Conservation (phyloP, 306 rosid species). For the Inga oerstediana region DNA sequence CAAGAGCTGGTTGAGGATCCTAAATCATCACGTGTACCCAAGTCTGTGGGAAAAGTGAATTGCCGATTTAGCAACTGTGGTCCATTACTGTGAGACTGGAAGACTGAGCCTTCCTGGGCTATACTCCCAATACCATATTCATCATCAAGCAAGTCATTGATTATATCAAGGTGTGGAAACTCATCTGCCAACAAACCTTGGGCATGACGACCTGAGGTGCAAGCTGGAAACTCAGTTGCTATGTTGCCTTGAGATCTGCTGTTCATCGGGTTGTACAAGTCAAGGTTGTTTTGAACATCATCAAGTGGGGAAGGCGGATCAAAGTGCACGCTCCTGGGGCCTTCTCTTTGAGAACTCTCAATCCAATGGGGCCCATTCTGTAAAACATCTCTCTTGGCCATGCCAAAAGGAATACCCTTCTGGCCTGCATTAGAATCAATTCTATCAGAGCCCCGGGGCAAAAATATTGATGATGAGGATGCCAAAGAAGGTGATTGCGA, state of each 20-base stretch:
- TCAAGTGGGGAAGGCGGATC: slow-evolving; percentile 53
- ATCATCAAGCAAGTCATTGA: slow-evolving; percentile 94
- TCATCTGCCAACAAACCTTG: slow-evolving; percentile 80
- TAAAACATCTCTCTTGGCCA: slow-evolving; percentile 54
- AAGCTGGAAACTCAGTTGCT: slow-evolving; percentile 51
- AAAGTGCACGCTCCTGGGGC: slow-evolving; percentile 51
- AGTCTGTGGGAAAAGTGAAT: slow-evolving; percentile 72
- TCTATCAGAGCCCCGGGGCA: slow-evolving; percentile 69
- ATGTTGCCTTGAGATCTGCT: slow-evolving; percentile 55
- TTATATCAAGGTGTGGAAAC: slow-evolving; percentile 96
- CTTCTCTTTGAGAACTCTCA: slow-evolving; percentile 65
- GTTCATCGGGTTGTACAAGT: slow-evolving; percentile 56
- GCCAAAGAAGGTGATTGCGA: slow-evolving; percentile 66
- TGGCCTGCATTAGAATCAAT: slow-evolving; percentile 54
- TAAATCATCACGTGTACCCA: slow-evolving; percentile 51
- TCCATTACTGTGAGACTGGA: slow-evolving; percentile 49
- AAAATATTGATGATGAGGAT: slow-evolving; percentile 65
- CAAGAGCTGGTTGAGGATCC: slow-evolving; percentile 78
- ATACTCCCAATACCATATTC: slow-evolving; percentile 57
- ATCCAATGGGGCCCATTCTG: slow-evolving; percentile 74
- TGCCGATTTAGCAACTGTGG: slow-evolving; percentile 67
- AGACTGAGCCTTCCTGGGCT: slow-evolving; percentile 42
- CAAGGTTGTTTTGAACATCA: slow-evolving; percentile 62
- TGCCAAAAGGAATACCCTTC: slow-evolving; percentile 58
- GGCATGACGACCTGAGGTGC: slow-evolving; percentile 70